These are phyloP conservation scores for Alternaria triticimaculans DNA, from an alignment of 2,329 filamentous ascomycete genomes.

Conservation along the genomic window DNA sequence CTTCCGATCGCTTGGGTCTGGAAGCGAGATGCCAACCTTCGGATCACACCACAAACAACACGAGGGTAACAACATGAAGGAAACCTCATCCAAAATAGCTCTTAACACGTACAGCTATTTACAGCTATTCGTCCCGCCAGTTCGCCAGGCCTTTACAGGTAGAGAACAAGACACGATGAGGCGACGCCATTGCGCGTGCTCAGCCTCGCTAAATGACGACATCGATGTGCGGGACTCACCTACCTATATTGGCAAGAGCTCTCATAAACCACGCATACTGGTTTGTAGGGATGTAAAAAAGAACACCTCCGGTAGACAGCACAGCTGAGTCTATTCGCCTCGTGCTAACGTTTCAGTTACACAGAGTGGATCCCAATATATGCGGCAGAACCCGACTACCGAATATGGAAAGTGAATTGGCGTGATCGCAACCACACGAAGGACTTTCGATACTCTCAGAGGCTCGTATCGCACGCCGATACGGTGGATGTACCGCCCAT, in stretches of 20 bases:
- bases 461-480: constrained; percentile 1
- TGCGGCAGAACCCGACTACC: background rate
- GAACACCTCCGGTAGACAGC: background rate
- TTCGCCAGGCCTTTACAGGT: background rate
- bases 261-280: background rate
- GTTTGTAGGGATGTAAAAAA: background rate
- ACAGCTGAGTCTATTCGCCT: background rate
- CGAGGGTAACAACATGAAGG: too few relatives aligned
- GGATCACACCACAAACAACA: background rate
- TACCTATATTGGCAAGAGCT: background rate
- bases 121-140: background rate
- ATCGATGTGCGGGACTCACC: background rate
- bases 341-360: background rate
- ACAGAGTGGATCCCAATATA: background rate
- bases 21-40: background rate
- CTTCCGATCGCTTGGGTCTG: background rate
- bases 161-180: background rate
- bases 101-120: background rate
- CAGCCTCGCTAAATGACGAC: background rate
- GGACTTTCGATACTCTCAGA: background rate
- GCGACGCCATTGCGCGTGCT: background rate
- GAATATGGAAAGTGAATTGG: background rate
- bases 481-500: background rate
- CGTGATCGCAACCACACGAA: constrained; percentile 3
- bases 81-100: background rate